A percentile compares a stretch with the other conserved stretches of the same genome.
Evolutionary conservation across 352 stramenopile species (phyloP).

Genomic region (Globisporangium spinosum): DNA sequence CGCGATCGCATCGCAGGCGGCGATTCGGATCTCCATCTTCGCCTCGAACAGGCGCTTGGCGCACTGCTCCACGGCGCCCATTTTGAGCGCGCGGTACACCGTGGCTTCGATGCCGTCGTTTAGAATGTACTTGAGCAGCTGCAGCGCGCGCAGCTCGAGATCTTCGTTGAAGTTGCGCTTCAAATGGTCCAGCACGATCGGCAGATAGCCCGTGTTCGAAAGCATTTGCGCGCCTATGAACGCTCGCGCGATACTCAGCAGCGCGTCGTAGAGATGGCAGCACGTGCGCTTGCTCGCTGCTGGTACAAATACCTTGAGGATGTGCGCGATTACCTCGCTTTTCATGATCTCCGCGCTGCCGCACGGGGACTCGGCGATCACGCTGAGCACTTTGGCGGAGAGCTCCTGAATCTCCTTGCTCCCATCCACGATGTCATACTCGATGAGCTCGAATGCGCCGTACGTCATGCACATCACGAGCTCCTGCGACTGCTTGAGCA

Average conservation of each 20-base stretch:
- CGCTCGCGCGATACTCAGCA: slow-evolving; percentile 36
- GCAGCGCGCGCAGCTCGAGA: slow-evolving; percentile 45
- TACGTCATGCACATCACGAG: slow-evolving; percentile 61
- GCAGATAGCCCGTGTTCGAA: slow-evolving; percentile 43
- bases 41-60: slow-evolving; percentile 41
- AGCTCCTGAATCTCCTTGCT: slow-evolving; percentile 49
- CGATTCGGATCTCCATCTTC: slow-evolving; percentile 36
- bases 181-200: slow-evolving; percentile 49
- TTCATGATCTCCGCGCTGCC: slow-evolving; percentile 39
- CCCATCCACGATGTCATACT: slow-evolving; percentile 31
- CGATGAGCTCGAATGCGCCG: slow-evolving; percentile 52
- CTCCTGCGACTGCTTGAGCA: slow-evolving; percentile 62
- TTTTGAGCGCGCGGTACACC: slow-evolving; percentile 47
- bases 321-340: slow-evolving; percentile 31
- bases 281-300: slow-evolving; percentile 27
- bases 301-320: slow-evolving; percentile 44
- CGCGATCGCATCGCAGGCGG: slow-evolving; percentile 48
- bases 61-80: slow-evolving; percentile 41
- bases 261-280: slow-evolving; percentile 47
- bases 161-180: slow-evolving; percentile 25
- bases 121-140: slow-evolving; percentile 58
- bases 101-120: slow-evolving; percentile 62
- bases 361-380: slow-evolving; percentile 43
- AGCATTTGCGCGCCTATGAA: slow-evolving; percentile 53
- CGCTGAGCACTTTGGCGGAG: slow-evolving; percentile 45